Conservation (phyloP, 208 protist genomes). For the Angomonas deanei region DNA sequence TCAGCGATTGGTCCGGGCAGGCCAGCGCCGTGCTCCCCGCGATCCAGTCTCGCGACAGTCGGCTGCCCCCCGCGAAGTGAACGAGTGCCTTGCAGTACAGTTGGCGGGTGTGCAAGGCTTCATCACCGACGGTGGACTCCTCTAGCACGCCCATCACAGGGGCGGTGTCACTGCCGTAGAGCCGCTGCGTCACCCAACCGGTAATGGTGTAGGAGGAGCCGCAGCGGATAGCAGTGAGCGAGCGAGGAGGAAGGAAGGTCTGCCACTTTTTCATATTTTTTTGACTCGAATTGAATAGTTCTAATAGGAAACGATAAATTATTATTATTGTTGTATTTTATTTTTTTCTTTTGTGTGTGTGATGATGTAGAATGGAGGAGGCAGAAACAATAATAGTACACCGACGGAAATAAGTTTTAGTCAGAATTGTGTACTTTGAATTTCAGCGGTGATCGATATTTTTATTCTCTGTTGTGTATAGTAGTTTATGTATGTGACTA, state of each 20-base stretch:
- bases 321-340: too few species aligned
- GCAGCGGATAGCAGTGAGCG: not conserved
- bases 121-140: constrained; percentile 19
- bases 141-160: constrained; percentile 45
- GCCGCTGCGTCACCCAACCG: constrained; percentile 41
- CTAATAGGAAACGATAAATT: too few species aligned
- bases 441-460: too few species aligned
- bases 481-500: not conserved
- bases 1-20: constrained; percentile 34
- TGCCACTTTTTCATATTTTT: too few species aligned
- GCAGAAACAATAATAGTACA: too few species aligned
- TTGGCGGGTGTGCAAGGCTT: constrained; percentile 37
- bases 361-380: too few species aligned
- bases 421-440: too few species aligned
- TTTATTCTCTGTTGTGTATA: too few species aligned
- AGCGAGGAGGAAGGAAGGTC: too few species aligned
- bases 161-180: constrained; percentile 40
- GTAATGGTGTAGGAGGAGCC: constrained; percentile 15
- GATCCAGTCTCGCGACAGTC: constrained; percentile 71
- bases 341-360: too few species aligned
- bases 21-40: constrained; percentile 54
- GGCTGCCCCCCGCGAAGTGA: constrained; percentile 53
- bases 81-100: constrained; percentile 83
- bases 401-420: not conserved
- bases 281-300: too few species aligned